Base-by-base conservation (phyloP, 2,329 filamentous ascomycete genomes). In the Alternaria burnsii region DNA sequence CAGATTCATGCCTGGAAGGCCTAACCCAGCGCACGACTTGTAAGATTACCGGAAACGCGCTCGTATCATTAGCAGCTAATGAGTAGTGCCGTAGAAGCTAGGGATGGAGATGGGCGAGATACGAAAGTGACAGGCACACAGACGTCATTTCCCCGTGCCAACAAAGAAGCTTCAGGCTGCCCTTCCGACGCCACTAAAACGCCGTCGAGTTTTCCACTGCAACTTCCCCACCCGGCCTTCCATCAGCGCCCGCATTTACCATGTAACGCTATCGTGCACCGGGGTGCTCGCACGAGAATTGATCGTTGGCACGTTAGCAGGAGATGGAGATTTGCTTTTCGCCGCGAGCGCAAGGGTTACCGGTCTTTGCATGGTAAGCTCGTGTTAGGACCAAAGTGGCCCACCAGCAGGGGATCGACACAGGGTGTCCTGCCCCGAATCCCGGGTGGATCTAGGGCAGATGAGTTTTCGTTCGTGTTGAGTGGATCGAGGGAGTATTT, bases 361-460 rank as follows among this genome's bases (percentile, higher is more conserved):
- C 12, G 30, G 36, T 30, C 36, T 52, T 53, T 40, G 53, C 48
- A n/a, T 38, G 62, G 52, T 62, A 50, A 59, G 62, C 62, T 56
- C 55, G 55, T 61, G 55, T 66, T 54, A 46, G 30, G 18, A 43
- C 42, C 26, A 30, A 58, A 28, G 28, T 26, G 42, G 53, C 51
- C 51, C 47, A 32, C 40, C 18, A 36, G 32, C 38, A 36, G 10
- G 12, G 18, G 55, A 66, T 66, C 55, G 48, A 44, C 57, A 40
- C 53, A 56, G 46, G 51, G n/a, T 43, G 30, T 22, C 16, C 16
- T 24, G 20, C 42, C 32, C 41, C 43, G 11, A 46, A 30, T 52
- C 42, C 40, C 30, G 47, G 11, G 12, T 51, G 47, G 52, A 16
- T 44, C 8, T 63, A 38, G 32, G 22, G 38, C 42, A 43, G 54